phyloP scores from a whole-genome alignment of 805 yeast species.

The Barnettozyma siamensis region DNA sequence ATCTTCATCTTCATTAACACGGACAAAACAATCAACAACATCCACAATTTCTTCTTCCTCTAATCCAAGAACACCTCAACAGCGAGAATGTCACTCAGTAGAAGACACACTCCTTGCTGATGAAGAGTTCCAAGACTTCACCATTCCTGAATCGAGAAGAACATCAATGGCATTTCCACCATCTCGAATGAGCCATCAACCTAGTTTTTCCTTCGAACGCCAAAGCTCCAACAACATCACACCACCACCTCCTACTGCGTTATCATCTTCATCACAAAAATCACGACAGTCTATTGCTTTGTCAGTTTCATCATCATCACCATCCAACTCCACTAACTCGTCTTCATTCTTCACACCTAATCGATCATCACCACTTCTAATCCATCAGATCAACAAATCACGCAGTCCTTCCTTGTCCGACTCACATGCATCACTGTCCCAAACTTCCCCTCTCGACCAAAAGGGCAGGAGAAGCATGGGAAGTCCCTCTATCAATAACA shows the following conservation, averaged over 20 bases:
- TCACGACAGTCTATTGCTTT: too few species aligned
- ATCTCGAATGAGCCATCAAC: too few species aligned
- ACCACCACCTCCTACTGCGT: too few species aligned
- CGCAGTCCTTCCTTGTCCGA: background rate
- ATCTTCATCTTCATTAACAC: background rate
- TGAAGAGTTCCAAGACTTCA: slow-evolving; percentile 18
- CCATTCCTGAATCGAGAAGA: slow-evolving; percentile 5
- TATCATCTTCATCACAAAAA: too few species aligned
- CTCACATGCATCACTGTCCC: background rate
- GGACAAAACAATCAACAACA: background rate
- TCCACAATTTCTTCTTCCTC: background rate
- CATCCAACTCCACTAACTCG: background rate
- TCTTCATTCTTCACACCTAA: background rate
- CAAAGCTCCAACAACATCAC: background rate
- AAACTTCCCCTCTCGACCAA: background rate
- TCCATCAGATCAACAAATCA: background rate
- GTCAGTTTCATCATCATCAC: too few species aligned
- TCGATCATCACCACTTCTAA: background rate
- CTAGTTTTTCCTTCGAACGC: slow-evolving; percentile 11
- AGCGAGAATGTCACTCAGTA: slow-evolving; percentile 17
- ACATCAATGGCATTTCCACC: slow-evolving; percentile 6
- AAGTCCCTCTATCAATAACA: background rate
- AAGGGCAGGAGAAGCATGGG: background rate
- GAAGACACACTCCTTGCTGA: slow-evolving; percentile 24
- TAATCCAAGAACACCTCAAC: slow-evolving; percentile 7